Evolutionary conservation across 768 basidiomycete species (phyloP), one percentile per base, ranked within the genome.

Genomic region (Agaricus sinodeliciosus): DNA sequence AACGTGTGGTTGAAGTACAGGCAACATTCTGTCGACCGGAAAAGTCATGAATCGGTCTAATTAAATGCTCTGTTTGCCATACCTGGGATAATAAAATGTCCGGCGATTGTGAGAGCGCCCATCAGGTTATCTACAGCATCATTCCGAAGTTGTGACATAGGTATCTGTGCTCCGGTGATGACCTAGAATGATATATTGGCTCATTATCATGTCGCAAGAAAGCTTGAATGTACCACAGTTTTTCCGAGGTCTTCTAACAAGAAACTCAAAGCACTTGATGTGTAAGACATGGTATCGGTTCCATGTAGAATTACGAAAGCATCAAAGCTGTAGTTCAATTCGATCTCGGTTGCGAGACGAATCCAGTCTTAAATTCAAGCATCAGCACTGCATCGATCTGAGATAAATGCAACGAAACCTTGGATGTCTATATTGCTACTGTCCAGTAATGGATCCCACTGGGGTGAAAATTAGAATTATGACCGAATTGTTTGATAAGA

Each of bases 101-200:
- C 94, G 13, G 94, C 93, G 48, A 95, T 85, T 13, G 86, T 83
- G 31, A 97, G 71, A 3, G 91, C 88, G 7, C 91, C 93, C 64
- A 96, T 82, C 9, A 96, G 71, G 64, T 96, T 97, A 59, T 95
- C 94, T 4, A 93, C 84, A 7, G 93, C 92, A 65, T 97, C 94
- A 60, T 94, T 96, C n/a, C 92, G 80, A 43, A 94, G 72, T 62
- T 93, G 87, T 1, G 89, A 92, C 31, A 94, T 72, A 12, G 94
- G 91, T 34, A 97, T 95, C 70, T 96, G 94, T 0, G 94, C 92
- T 11, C 94, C 94, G 1, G 91, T 95, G 27, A 94, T 59, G 54
- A 95, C 91, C 90, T 92, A 42, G 42, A 50, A 31, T 9, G 40
- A 28, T 18, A 16, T 3, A 13, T 31, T 31, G 36, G 31, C 18